These are phyloP conservation scores for Hericium rajendrae DNA, from an alignment of 768 basidiomycete species.

Conservation along the genomic window DNA sequence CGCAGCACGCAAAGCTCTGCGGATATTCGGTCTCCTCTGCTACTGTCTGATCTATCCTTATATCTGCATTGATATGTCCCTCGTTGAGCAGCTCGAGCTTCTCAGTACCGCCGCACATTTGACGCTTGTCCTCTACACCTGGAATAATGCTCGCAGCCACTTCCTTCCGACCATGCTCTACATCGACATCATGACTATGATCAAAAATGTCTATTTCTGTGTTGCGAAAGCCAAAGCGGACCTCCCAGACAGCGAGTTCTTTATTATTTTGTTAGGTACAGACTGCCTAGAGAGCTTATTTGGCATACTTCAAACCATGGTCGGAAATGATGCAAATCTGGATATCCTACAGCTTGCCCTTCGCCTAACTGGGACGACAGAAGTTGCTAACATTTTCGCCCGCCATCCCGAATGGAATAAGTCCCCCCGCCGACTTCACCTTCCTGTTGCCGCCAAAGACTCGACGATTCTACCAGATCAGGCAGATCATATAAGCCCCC, in stretches of 20 bases:
- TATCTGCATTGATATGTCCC: neutral
- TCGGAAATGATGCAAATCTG: constrained; percentile 14
- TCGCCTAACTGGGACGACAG: constrained; percentile 22
- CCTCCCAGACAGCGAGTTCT: constrained; percentile 3
- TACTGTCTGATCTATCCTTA: neutral
- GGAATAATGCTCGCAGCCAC: neutral
- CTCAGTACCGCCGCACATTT: neutral
- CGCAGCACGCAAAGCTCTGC: neutral
- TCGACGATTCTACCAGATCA: neutral
- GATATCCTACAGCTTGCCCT: constrained; percentile 18
- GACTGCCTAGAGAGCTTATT: constrained; percentile 12
- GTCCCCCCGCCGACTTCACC: constrained; percentile 23
- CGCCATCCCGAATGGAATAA: constrained; percentile 30
- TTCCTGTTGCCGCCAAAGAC: neutral
- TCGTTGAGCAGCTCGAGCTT: neutral
- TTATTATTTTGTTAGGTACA: neutral
- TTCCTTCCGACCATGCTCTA: constrained; percentile 13
- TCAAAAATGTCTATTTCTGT: constrained; percentile 17
- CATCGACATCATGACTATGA: constrained; percentile 12
- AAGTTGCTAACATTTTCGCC: constrained; percentile 27
- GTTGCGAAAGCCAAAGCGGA: constrained; percentile 16
- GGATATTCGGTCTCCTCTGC: neutral
- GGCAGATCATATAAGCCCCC: neutral
- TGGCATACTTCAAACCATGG: constrained; percentile 17
- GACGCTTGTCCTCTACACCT: neutral